These are phyloP conservation scores for Pseudopithomyces chartarum DNA, from an alignment of 2,329 filamentous ascomycete species.

Conservation along the genomic window DNA sequence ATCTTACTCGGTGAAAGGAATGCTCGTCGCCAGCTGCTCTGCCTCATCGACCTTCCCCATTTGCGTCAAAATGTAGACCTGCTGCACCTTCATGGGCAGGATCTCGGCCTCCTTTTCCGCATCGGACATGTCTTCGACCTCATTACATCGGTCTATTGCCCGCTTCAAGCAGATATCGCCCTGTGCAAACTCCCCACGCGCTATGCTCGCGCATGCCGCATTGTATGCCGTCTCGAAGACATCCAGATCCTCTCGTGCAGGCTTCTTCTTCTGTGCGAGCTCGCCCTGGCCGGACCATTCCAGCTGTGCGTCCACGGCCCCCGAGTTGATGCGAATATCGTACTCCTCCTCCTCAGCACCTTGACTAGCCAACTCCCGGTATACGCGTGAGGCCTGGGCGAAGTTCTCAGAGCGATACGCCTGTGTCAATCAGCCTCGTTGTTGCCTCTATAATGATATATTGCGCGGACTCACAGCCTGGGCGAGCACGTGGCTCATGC, in stretches of 20 bases:
- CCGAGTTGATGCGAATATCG: slow-evolving; percentile 77
- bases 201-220: slow-evolving; percentile 73
- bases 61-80: slow-evolving; percentile 72
- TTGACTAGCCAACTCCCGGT: slow-evolving; percentile 61
- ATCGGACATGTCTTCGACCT: slow-evolving; percentile 72
- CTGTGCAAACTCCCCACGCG: slow-evolving; percentile 67
- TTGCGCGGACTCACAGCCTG: slow-evolving; percentile 58
- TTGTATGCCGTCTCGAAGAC: slow-evolving; percentile 85
- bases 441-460: not conserved
- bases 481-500: slow-evolving; percentile 64
- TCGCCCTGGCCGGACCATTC: slow-evolving; percentile 68
- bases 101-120: slow-evolving; percentile 77
- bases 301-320: slow-evolving; percentile 73
- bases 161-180: slow-evolving; percentile 71
- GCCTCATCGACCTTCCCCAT: slow-evolving; percentile 71
- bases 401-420: slow-evolving; percentile 79
- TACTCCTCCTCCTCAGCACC: slow-evolving; percentile 67
- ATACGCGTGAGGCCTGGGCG: slow-evolving; percentile 66
- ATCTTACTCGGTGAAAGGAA: slow-evolving; percentile 66
- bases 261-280: slow-evolving; percentile 59
- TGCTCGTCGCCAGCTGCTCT: slow-evolving; percentile 63
- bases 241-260: slow-evolving; percentile 67
- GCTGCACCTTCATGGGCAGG: slow-evolving; percentile 76
- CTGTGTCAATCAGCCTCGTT: slow-evolving; percentile 28
- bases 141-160: slow-evolving; percentile 72